Evolutionary conservation across 306 rosid species (phyloP).

Genomic region (Vigna nakashimae): DNA sequence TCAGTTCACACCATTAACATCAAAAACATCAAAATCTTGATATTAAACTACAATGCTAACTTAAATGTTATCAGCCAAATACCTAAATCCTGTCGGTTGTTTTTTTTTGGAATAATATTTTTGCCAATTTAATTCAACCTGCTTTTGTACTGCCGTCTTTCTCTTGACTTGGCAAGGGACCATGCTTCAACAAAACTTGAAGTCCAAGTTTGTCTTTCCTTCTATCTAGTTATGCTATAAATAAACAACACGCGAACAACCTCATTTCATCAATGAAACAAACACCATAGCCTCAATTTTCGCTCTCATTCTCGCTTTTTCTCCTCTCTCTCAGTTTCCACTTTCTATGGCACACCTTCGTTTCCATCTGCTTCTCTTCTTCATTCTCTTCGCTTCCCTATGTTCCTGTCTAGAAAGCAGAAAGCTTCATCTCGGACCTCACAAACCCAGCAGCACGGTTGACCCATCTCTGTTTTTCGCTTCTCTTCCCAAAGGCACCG

Average conservation of each 20-base stretch:
- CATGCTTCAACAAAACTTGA: slow-evolving; percentile 40
- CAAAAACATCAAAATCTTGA: too few species aligned
- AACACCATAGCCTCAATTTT: neutral
- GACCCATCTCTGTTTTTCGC: slow-evolving; percentile 49
- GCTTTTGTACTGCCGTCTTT: too few species aligned
- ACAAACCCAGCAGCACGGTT: slow-evolving; percentile 4
- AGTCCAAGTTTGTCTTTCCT: slow-evolving; percentile 45
- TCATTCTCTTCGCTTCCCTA: slow-evolving; percentile 47
- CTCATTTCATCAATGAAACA: neutral
- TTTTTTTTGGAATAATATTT: too few species aligned
- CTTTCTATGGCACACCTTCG: slow-evolving; percentile 55
- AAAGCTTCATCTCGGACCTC: slow-evolving; percentile 46
- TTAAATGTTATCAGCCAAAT: too few species aligned
- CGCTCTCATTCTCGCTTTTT: too few species aligned
- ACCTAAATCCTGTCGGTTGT: too few species aligned
- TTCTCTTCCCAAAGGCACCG: slow-evolving; percentile 82
- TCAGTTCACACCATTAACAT: too few species aligned
- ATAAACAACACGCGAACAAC: neutral
- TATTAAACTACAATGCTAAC: too few species aligned
- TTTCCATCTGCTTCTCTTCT: slow-evolving; percentile 47
- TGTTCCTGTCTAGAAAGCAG: slow-evolving; percentile 58
- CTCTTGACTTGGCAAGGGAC: neutral
- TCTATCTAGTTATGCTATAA: slow-evolving; percentile 11
- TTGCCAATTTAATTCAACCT: too few species aligned
- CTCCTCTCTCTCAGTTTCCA: neutral